Evolutionary conservation across 768 basidiomycete species (phyloP), one percentile per base, ranked within the genome.

Genomic region (Phaeotremella skinneri): DNA sequence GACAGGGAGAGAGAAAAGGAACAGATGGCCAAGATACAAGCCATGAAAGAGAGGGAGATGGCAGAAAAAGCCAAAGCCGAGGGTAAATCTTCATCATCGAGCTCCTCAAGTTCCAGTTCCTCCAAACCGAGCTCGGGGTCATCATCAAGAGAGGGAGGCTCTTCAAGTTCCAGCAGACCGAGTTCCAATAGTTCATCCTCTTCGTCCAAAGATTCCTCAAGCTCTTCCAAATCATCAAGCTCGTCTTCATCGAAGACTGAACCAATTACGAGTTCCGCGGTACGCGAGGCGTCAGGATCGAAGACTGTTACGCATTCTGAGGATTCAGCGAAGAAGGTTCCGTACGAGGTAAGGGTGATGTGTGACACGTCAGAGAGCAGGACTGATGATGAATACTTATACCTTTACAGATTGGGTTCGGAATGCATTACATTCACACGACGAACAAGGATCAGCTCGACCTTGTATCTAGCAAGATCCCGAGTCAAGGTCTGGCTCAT

Each of bases 391-490:
- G 9, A 7, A 16, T 4, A 37, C 4, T 32, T 7, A 52, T 30
- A 17, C 11, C 4, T 23, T 25, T 20, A 17, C 56, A 72, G 67
- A 39, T 64, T 25, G 67, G 68, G 2, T 63, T 71, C 39, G 69
- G 69, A 16, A 68, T 74, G 69, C 65, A 69, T 34, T 74, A 74
- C 39, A 74, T 74, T 48, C 64, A 69, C 48, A 56, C 62, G 9
- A 34, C 56, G n/a, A 55, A 48, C 6, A 48, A 42, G 11, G 55
- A 49, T 49, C 59, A 62, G 20, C 41, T 73, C 50, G 59, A 59
- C 14, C 16, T 56, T 11, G 37, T 47, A 2, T 41, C 60, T 14
- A 49, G 39, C 27, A 43, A 43, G 6, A 68, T 69, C 16, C 67
- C 69, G 0, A 67, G 63, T 37, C 53, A 65, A 27, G 69, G 69